Conservation (phyloP, 768 basidiomycete species). For the Trametes cubensis region DNA sequence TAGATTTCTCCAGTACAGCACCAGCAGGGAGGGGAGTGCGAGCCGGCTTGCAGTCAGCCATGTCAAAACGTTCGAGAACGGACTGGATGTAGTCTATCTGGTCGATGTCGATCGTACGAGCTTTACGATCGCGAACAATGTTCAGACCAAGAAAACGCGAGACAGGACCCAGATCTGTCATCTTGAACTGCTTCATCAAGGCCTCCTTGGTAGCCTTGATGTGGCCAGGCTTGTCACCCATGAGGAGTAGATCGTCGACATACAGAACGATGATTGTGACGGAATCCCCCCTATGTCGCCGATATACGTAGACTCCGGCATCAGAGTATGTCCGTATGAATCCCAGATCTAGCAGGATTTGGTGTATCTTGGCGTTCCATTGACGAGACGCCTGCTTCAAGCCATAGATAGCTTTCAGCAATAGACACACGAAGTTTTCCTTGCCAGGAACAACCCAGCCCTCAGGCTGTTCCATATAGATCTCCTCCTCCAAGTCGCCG, state of each 20-base stretch:
- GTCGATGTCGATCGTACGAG: conserved; percentile 22
- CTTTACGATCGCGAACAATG: conserved; percentile 22
- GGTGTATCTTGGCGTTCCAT: conserved; percentile 32
- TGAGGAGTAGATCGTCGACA: conserved; percentile 11
- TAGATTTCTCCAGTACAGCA: neutral
- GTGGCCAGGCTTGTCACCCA: neutral
- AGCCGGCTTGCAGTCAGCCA: conserved; percentile 27
- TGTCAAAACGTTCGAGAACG: conserved; percentile 26
- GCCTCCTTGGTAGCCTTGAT: conserved; percentile 3
- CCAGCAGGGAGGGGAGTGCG: conserved; percentile 30
- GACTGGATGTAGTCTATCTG: conserved; percentile 32
- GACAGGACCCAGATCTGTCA: conserved; percentile 19
- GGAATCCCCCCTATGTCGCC: conserved; percentile 2
- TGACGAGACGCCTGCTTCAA: conserved; percentile 34
- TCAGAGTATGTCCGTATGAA: conserved; percentile 32
- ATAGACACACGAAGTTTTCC: conserved; percentile 27
- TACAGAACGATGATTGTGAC: conserved; percentile 1
- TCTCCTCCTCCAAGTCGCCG: conserved; percentile 31
- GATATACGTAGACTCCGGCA: conserved; percentile 10
- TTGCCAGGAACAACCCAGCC: conserved; percentile 26
- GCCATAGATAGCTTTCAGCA: conserved; percentile 36
- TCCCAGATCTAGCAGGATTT: conserved; percentile 28
- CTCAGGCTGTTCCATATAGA: conserved; percentile 34
- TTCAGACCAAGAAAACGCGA: conserved; percentile 25
- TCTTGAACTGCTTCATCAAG: conserved; percentile 13